A percentile compares a stretch with the other conserved stretches of the same genome.
These are phyloP conservation scores for Ophiocordyceps camponoti-leonardi DNA, from an alignment of 2,329 filamentous ascomycete species.

Conservation along the genomic window DNA sequence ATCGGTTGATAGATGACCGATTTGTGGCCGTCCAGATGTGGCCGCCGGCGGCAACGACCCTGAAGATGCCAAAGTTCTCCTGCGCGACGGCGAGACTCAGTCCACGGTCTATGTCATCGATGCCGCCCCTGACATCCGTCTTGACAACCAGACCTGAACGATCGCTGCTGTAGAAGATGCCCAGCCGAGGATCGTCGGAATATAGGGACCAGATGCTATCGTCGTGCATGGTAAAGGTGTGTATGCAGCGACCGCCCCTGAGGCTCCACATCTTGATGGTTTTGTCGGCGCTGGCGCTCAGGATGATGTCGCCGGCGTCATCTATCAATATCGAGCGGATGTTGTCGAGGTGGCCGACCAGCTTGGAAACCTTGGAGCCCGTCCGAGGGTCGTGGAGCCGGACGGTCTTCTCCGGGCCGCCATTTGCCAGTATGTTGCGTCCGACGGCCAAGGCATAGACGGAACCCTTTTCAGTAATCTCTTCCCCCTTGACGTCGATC, in stretches of 20 bases:
- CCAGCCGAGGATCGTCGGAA: constrained; percentile 70
- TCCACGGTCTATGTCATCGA: constrained; percentile 60
- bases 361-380: constrained; percentile 84
- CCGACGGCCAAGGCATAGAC: constrained; percentile 79
- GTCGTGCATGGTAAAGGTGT: constrained; percentile 97
- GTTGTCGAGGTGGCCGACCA: constrained; percentile 92
- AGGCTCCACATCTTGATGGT: constrained; percentile 98
- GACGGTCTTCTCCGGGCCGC: constrained; percentile 85
- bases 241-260: constrained; percentile 87
- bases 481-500: constrained; percentile 72
- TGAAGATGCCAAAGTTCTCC: constrained; percentile 69
- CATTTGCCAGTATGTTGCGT: constrained; percentile 70
- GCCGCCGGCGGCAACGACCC: constrained; percentile 50
- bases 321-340: constrained; percentile 83
- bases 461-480: constrained; percentile 77
- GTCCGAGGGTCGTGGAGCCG: constrained; percentile 81
- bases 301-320: constrained; percentile 72
- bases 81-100: constrained; percentile 81
- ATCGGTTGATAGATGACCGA: constrained; percentile 82
- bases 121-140: constrained; percentile 66
- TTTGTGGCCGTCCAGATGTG: constrained; percentile 84
- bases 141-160: constrained; percentile 88
- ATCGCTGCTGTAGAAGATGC: constrained; percentile 89
- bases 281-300: constrained; percentile 90
- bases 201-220: constrained; percentile 95